These are phyloP conservation scores for Sanghuangporus sanghuang DNA, from an alignment of 1,284 basidiomycete genomes.

Conservation along the genomic window DNA sequence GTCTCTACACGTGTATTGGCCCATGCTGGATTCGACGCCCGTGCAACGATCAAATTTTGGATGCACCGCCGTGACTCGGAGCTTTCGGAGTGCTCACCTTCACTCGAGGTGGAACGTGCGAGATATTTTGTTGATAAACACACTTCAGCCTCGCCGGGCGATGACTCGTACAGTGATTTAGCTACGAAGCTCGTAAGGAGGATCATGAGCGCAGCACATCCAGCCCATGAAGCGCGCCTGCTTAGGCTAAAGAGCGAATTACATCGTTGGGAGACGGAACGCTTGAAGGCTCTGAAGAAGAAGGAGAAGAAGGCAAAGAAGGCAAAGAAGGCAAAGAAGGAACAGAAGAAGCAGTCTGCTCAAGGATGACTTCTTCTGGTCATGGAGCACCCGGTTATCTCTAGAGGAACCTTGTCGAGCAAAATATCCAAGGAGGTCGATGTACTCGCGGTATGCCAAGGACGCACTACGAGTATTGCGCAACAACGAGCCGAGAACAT, in stretches of 20 bases:
- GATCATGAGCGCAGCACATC: slow-evolving; percentile 15
- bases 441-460: no score
- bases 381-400: background rate
- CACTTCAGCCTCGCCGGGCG: background rate
- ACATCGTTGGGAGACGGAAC: slow-evolving; percentile 13
- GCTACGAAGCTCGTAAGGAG: slow-evolving; percentile 7
- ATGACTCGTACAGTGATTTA: background rate
- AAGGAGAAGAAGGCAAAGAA: background rate
- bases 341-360: background rate
- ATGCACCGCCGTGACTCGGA: slow-evolving; percentile 39
- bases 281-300: slow-evolving; percentile 10
- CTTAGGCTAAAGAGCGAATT: slow-evolving; percentile 16
- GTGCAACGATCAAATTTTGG: slow-evolving; percentile 71
- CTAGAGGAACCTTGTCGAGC: background rate
- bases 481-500: no score
- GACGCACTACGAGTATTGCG: no score
- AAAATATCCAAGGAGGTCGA: background rate
- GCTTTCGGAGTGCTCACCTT: slow-evolving; percentile 36
- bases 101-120: background rate
- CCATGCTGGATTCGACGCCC: slow-evolving; percentile 81
- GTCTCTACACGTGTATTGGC: slow-evolving; percentile 84
- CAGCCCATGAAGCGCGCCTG: slow-evolving; percentile 12
- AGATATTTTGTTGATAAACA: background rate
- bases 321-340: background rate
- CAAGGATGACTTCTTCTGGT: background rate